Evolutionary conservation across 176 grass and related monocot genomes (phyloP).

Genomic region (Paspalum notatum): DNA sequence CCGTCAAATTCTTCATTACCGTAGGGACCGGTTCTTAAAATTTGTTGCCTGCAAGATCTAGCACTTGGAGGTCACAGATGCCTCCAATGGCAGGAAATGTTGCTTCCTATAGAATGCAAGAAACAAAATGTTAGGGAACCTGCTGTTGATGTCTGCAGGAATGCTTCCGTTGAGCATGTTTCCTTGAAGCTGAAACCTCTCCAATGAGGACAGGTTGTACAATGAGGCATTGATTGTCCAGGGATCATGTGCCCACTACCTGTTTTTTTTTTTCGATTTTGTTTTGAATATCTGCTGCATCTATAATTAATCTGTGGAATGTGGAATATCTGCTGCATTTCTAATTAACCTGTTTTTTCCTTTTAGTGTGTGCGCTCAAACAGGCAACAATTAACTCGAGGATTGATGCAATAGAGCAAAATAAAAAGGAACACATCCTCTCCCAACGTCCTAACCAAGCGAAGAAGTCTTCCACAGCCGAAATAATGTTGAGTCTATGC

Average conservation of each 20-base stretch:
- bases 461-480: too few species aligned
- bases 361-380: too few species aligned
- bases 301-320: too few species aligned
- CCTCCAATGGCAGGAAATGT: background rate
- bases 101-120: rapidly evolving
- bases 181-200: background rate
- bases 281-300: too few species aligned
- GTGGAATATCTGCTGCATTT: too few species aligned
- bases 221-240: background rate
- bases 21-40: slow-evolving; percentile 38
- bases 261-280: too few species aligned
- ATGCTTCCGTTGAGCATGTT: background rate
- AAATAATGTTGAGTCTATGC: too few species aligned
- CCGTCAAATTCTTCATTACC: slow-evolving; percentile 15
- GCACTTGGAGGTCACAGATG: background rate
- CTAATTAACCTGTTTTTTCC: too few species aligned
- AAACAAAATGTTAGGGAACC: rapidly evolving
- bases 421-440: too few species aligned
- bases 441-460: too few species aligned
- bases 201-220: background rate
- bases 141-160: background rate
- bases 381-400: too few species aligned
- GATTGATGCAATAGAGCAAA: too few species aligned
- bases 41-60: slow-evolving; percentile 34
- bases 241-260: background rate